phyloP scores from a whole-genome alignment of 148 eudicot species.

The Rhododendron molle region DNA sequence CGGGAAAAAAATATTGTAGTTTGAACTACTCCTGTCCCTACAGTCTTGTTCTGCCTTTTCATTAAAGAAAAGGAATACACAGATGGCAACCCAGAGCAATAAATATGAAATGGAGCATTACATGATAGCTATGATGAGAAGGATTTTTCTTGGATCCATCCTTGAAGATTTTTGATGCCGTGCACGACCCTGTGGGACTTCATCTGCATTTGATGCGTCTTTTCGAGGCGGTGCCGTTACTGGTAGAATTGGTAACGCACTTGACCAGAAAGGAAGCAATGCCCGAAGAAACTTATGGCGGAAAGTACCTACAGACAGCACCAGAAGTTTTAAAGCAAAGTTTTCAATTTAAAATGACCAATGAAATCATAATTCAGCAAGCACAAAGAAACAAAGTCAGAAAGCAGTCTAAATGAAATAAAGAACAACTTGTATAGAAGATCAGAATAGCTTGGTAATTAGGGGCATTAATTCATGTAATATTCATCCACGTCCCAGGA shows the following conservation, averaged over 20 bases:
- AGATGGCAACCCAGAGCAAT: not conserved
- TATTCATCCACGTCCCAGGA: not conserved
- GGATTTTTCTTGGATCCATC: conserved; percentile 96
- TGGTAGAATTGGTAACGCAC: conserved; percentile 86
- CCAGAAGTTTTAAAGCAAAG: not conserved
- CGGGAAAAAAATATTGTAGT: not conserved
- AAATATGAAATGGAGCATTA: conserved; percentile 28
- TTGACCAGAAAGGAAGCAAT: conserved; percentile 90
- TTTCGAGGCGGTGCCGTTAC: conserved; percentile 83
- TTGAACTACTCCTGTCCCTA: too few species aligned
- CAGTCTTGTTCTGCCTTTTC: not conserved
- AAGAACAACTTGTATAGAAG: conserved; percentile 1
- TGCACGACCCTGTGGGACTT: conserved; percentile 56
- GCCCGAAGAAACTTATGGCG: conserved; percentile 80
- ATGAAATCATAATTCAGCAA: not conserved
- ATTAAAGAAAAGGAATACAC: not conserved
- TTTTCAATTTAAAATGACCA: not conserved
- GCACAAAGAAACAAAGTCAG: not conserved
- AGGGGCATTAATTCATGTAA: not conserved
- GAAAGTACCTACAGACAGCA: conserved; percentile 51
- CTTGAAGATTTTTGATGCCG: conserved; percentile 74
- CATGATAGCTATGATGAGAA: conserved; percentile 92
- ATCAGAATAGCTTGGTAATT: not conserved
- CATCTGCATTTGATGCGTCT: conserved; percentile 68
- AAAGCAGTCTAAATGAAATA: not conserved